These are phyloP conservation scores for Rubroboletus pulcherrimus DNA, from an alignment of 768 basidiomycete genomes.

Conservation along the genomic window DNA sequence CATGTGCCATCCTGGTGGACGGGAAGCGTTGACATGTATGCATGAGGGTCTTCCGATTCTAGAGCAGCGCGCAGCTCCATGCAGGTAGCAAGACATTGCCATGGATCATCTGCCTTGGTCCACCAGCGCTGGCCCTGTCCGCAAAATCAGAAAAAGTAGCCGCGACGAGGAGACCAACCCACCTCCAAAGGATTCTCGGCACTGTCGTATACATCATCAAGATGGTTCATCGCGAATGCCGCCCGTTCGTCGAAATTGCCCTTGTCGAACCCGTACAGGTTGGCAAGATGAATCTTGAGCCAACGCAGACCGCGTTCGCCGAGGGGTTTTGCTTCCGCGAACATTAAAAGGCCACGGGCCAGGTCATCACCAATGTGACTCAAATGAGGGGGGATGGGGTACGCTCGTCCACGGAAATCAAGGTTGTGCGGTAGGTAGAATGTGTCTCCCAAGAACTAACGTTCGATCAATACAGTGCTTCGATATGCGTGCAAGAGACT, in stretches of 20 bases:
- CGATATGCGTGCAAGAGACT: slow-evolving; percentile 27
- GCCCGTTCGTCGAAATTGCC: slow-evolving; percentile 92
- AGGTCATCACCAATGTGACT: slow-evolving; percentile 96
- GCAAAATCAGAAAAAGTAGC: slow-evolving; percentile 2
- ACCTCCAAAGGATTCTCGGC: slow-evolving; percentile 78
- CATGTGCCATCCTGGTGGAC: slow-evolving; percentile 98
- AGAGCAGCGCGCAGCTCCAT: slow-evolving; percentile 83
- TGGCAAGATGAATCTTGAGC: slow-evolving; percentile 94
- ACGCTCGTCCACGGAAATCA: slow-evolving; percentile 96
- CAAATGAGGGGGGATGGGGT: slow-evolving; percentile 93
- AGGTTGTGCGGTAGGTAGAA: slow-evolving; percentile 95
- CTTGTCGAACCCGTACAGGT: slow-evolving; percentile 93
- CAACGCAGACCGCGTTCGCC: slow-evolving; percentile 84
- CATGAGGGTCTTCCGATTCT: slow-evolving; percentile 57
- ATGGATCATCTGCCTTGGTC: slow-evolving; percentile 89
- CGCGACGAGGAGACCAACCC: slow-evolving; percentile 20
- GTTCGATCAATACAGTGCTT: neutral
- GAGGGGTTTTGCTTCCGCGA: slow-evolving; percentile 74
- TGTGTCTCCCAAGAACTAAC: slow-evolving; percentile 77
- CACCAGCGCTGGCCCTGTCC: slow-evolving; percentile 79
- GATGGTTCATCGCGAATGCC: slow-evolving; percentile 63
- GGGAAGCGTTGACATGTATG: slow-evolving; percentile 68
- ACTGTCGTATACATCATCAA: slow-evolving; percentile 79
- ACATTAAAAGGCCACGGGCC: slow-evolving; percentile 79
- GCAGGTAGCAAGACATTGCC: slow-evolving; percentile 95